phyloP scores from a whole-genome alignment of 2,329 filamentous ascomycete genomes.

The Cephalotrichum gorgonifer region DNA sequence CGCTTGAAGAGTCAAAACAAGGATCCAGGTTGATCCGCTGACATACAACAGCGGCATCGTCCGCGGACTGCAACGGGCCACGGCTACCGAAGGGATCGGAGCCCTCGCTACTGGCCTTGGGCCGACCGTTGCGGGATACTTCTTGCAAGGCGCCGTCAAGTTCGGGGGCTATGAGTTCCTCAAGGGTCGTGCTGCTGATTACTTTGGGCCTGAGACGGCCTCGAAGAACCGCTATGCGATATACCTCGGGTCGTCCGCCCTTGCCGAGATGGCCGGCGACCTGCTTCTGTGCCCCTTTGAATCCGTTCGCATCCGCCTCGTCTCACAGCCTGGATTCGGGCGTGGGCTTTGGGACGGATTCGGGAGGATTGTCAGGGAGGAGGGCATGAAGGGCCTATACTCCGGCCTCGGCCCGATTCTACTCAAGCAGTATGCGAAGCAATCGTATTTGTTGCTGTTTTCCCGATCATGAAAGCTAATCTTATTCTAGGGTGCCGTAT shows the following conservation, averaged over 20 bases:
- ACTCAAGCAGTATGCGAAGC: constrained; percentile 59
- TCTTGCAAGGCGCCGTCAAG: constrained; percentile 69
- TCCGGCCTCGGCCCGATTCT: constrained; percentile 81
- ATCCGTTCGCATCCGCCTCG: too few relatives aligned
- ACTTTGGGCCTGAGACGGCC: constrained; percentile 66
- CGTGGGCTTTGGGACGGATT: too few relatives aligned
- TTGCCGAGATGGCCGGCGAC: constrained; percentile 61
- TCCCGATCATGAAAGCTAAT: too few relatives aligned
- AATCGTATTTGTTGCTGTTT: too few relatives aligned
- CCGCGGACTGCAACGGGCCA: too few relatives aligned
- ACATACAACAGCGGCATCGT: constrained; percentile 85
- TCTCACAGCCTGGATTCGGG: too few relatives aligned
- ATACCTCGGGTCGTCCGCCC: constrained; percentile 62
- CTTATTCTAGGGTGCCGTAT: constrained; percentile 67
- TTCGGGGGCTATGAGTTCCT: constrained; percentile 94
- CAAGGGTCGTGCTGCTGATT: constrained; percentile 83
- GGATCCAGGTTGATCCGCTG: constrained; percentile 82
- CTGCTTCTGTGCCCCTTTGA: constrained; percentile 84
- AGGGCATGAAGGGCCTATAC: constrained; percentile 82
- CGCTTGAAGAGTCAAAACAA: constrained; percentile 95
- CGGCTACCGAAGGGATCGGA: constrained; percentile 77
- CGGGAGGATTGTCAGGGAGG: constrained; percentile 73
- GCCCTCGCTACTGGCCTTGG: constrained; percentile 79
- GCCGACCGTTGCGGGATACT: constrained; percentile 81
- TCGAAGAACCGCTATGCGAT: constrained; percentile 70